Percentiles rank a stretch among this genome's conserved stretches.
phyloP scores from a whole-genome alignment of 768 basidiomycete species.

The Coprinopsis strossmayeri region DNA sequence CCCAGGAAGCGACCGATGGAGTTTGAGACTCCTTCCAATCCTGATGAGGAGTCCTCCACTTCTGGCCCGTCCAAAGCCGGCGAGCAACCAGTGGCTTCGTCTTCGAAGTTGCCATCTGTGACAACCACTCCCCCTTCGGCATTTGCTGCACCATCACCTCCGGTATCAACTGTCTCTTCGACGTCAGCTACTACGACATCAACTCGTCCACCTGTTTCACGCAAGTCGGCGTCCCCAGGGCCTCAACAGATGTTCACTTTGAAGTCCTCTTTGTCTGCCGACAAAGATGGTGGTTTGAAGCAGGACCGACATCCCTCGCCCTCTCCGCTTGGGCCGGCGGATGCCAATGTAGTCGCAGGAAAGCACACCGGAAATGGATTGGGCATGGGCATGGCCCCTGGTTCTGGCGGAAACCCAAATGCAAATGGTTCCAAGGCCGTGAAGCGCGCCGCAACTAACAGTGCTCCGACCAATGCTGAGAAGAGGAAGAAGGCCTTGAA shows the following conservation, averaged over 20 bases:
- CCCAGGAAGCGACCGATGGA: constrained; percentile 68
- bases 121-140: constrained; percentile 16
- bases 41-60: constrained; percentile 15
- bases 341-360: constrained; percentile 51
- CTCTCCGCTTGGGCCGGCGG: constrained; percentile 63
- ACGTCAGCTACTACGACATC: constrained; percentile 11
- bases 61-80: constrained; percentile 19
- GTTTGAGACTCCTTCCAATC: constrained; percentile 45
- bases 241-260: constrained; percentile 30
- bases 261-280: constrained; percentile 30
- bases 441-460: constrained; percentile 58
- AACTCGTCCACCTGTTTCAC: constrained; percentile 32
- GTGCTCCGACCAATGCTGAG: constrained; percentile 50
- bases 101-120: constrained; percentile 17
- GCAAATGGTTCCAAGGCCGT: constrained; percentile 51
- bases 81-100: constrained; percentile 22
- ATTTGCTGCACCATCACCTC: constrained; percentile 13
- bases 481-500: constrained; percentile 89
- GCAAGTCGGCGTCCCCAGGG: constrained; percentile 38
- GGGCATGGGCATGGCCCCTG: constrained; percentile 26
- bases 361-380: constrained; percentile 27
- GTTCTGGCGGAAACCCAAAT: constrained; percentile 22
- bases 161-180: constrained; percentile 20
- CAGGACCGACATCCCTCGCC: constrained; percentile 66
- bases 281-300: constrained; percentile 31